Conservation (phyloP, 371 early-diverging fungal genomes). For the Mortierella sp. region DNA sequence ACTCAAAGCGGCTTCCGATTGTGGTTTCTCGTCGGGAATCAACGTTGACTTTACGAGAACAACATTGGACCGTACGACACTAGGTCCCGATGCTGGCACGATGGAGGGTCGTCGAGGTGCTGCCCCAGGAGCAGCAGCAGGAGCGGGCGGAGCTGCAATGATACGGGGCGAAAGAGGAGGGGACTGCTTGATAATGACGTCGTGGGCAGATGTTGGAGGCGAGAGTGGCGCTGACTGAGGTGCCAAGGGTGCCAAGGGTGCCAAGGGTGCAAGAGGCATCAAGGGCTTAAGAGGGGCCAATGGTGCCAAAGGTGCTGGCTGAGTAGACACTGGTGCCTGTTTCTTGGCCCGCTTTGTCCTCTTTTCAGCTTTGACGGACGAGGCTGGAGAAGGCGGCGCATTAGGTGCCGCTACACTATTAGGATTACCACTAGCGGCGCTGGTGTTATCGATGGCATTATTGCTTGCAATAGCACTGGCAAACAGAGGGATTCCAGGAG, state of each 20-base stretch:
- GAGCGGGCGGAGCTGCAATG: constrained; percentile 7
- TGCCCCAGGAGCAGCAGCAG: background rate
- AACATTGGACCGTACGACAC: constrained; percentile 31
- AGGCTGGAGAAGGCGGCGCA: constrained; percentile 36
- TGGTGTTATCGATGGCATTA: background rate
- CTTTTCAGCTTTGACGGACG: constrained; percentile 28
- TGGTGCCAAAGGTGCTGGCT: constrained; percentile 16
- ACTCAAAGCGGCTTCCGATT: constrained; percentile 44
- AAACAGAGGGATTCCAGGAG: constrained; percentile 16
- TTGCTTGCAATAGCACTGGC: constrained; percentile 4
- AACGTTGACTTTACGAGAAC: constrained; percentile 48
- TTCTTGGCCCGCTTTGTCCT: constrained; percentile 34
- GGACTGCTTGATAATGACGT: constrained; percentile 40
- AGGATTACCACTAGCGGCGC: background rate
- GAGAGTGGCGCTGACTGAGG: constrained; percentile 46
- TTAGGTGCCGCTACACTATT: constrained; percentile 4
- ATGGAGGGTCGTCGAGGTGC: constrained; percentile 37
- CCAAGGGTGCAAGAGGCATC: constrained; percentile 19
- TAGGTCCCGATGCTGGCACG: constrained; percentile 36
- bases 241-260: constrained; percentile 33
- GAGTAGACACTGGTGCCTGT: constrained; percentile 18
- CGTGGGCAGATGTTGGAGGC: constrained; percentile 45
- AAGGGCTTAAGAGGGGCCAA: constrained; percentile 20
- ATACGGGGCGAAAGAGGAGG: constrained; percentile 48
- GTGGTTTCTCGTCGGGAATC: constrained; percentile 48